These are phyloP conservation scores for Hysterium pulicare DNA, from an alignment of 2,329 filamentous ascomycete species.

Conservation along the genomic window DNA sequence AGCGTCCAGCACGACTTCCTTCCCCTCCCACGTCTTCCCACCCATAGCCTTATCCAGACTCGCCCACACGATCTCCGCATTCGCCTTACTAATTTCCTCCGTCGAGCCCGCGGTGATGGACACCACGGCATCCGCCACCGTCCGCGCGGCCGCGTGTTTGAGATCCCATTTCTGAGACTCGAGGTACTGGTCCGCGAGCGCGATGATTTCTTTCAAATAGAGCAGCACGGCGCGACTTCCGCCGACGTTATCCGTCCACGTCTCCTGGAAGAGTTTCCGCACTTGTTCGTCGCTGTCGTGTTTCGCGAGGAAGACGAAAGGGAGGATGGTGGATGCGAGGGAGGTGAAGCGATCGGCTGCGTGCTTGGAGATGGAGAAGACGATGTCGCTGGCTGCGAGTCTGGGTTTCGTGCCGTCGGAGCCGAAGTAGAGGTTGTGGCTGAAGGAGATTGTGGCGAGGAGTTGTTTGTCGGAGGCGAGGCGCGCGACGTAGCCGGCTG, in stretches of 20 bases:
- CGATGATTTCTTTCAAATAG: conserved; percentile 78
- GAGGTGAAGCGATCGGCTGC: conserved; percentile 84
- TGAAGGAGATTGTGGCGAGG: conserved; percentile 52
- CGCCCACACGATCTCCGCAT: conserved; percentile 71
- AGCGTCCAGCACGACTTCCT: conserved; percentile 77
- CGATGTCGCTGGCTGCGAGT: conserved; percentile 75
- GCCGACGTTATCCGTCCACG: conserved; percentile 89
- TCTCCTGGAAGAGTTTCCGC: conserved; percentile 73
- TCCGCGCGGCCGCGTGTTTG: conserved; percentile 81
- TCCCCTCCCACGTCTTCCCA: conserved; percentile 90
- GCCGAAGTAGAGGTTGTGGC: conserved; percentile 71
- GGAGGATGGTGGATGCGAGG: conserved; percentile 71
- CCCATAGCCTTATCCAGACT: conserved; percentile 75
- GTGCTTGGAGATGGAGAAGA: conserved; percentile 78
- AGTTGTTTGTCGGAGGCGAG: conserved; percentile 58
- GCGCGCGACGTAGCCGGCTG: conserved; percentile 79
- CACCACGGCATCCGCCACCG: conserved; percentile 69
- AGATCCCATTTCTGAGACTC: conserved; percentile 84
- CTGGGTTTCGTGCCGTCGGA: conserved; percentile 74
- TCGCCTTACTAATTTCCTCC: conserved; percentile 58
- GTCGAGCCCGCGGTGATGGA: conserved; percentile 53
- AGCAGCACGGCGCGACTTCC: conserved; percentile 76
- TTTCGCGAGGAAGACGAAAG: conserved; percentile 83
- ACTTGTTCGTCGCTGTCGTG: conserved; percentile 82
- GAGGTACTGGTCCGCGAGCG: conserved; percentile 64